Evolutionary conservation across 345 rosid species (phyloP), one percentile per base, ranked within the genome.

Genomic region (Psidium guajava): DNA sequence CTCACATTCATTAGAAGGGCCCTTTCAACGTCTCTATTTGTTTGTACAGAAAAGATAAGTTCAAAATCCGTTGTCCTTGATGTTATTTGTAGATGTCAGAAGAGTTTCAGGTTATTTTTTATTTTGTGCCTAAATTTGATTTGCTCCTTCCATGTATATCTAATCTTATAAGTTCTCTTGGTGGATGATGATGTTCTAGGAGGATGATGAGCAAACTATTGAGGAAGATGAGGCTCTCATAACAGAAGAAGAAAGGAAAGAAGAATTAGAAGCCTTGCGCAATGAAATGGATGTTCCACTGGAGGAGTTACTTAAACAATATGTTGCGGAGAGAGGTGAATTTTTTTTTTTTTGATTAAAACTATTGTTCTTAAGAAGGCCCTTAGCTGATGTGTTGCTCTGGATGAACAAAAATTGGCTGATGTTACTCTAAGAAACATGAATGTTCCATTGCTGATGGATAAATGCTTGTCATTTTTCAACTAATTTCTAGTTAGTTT

Each of bases 201-300:
- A 93, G 93, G 99, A 95, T 91, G 94, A 98, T 93, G 98, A 98
- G 93, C 95, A 90, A 83, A 98, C 98, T 64, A 89, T 98, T 84
- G 99, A 96, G 90, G 98, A 94, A 91, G 99, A 96, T 90, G 99
- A 96, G 88, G 97, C 96, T 86, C 93, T 90, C 64, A 92, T 96
- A 87, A 96, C 96, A 87, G 91, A 90, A 86, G 93, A 89, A 88
- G 99, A 98, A 91, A 94, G 99, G 85, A 93, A 90, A 89, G 98
- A 96, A 88, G 99, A 98, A 88, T 88, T 98, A 91, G 98, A 89
- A 86, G 99, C 98, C 86, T 88, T 98, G 91, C 94, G 82, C 56
- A 89, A 92, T 88, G 99, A 98, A 90, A 86, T 90, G 85, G 95
- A 96, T 92, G 90, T 95, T 85, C 99, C 99, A 20, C 90, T 98